Percentiles rank a stretch among this genome's conserved stretches.
These are phyloP conservation scores for Dendrobium huoshanense DNA, from an alignment of 106 monocot genomes.

Conservation along the genomic window DNA sequence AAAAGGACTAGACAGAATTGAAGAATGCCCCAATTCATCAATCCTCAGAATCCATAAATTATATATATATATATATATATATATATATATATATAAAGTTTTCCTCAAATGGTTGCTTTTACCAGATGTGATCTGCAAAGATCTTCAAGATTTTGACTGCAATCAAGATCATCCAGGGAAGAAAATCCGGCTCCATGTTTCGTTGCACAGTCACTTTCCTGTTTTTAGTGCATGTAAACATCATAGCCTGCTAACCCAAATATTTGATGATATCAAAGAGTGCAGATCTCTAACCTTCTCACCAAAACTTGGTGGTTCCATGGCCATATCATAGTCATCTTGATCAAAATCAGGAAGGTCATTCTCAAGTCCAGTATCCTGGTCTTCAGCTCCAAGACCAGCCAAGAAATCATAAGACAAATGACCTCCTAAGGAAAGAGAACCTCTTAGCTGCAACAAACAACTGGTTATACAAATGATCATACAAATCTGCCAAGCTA, in stretches of 20 bases:
- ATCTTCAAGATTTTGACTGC: slow-evolving; percentile 67
- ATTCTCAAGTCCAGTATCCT: slow-evolving; percentile 30
- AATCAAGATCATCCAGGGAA: slow-evolving; percentile 34
- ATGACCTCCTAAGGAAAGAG: slow-evolving; percentile 48
- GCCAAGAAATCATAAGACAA: slow-evolving; percentile 22
- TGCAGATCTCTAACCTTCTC: slow-evolving; percentile 34
- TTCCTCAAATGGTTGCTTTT: slow-evolving; percentile 7
- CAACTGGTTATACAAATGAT: background rate
- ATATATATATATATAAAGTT: too few relatives aligned
- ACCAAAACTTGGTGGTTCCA: slow-evolving; percentile 22
- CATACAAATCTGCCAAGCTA: background rate
- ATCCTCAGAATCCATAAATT: too few relatives aligned
- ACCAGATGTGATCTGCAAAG: slow-evolving; percentile 92
- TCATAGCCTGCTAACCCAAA: slow-evolving; percentile 5
- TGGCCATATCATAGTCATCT: slow-evolving; percentile 37
- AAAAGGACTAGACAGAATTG: too few relatives aligned
- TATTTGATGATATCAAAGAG: slow-evolving; percentile 1
- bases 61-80: too few relatives aligned
- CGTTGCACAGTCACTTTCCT: slow-evolving; percentile 16
- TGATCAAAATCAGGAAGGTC: slow-evolving; percentile 40
- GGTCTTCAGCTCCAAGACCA: slow-evolving; percentile 35
- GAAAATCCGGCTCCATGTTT: slow-evolving; percentile 26
- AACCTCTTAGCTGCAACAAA: slow-evolving; percentile 65
- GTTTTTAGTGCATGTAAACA: background rate
- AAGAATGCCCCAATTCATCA: too few relatives aligned